Evolutionary conservation across 768 basidiomycete genomes (phyloP).

Genomic region (Lentinula edodes): DNA sequence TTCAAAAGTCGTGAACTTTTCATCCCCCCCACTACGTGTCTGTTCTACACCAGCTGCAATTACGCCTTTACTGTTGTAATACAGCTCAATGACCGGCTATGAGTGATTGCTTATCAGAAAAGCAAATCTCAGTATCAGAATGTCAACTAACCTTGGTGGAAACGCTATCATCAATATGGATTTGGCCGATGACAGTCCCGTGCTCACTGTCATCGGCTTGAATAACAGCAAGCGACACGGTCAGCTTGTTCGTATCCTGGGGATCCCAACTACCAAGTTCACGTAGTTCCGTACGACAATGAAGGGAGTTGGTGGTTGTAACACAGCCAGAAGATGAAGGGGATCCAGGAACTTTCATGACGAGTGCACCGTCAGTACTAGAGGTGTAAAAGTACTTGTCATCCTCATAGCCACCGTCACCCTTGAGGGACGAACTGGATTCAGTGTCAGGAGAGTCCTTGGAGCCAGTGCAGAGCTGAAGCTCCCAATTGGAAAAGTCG

Average conservation of each 20-base stretch:
- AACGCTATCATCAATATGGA: slow-evolving; percentile 4
- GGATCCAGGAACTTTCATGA: slow-evolving; percentile 7
- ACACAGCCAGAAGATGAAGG: slow-evolving; percentile 2
- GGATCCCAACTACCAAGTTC: slow-evolving; percentile 5
- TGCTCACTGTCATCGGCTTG: slow-evolving; percentile 1
- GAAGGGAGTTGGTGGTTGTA: not conserved
- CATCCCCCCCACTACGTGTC: not conserved
- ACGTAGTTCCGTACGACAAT: slow-evolving; percentile 5
- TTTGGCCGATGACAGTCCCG: slow-evolving; percentile 8
- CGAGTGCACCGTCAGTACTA: not conserved
- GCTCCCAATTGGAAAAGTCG: slow-evolving; percentile 4
- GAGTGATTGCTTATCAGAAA: not conserved
- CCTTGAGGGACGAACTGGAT: not conserved
- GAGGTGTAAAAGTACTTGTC: slow-evolving; percentile 1
- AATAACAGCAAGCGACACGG: not conserved
- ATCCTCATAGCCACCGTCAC: not conserved
- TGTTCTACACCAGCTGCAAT: slow-evolving; percentile 5
- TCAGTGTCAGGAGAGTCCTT: not conserved
- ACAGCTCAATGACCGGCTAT: slow-evolving; percentile 5
- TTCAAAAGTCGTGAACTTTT: not conserved
- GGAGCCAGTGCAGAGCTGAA: slow-evolving; percentile 2
- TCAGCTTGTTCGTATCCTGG: not conserved
- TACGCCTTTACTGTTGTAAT: not conserved
- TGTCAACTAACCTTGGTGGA: not conserved
- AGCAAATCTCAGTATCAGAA: too few relatives aligned